phyloP scores from a whole-genome alignment of 345 rosid genomes.

The Eucalyptus lansdowneana region DNA sequence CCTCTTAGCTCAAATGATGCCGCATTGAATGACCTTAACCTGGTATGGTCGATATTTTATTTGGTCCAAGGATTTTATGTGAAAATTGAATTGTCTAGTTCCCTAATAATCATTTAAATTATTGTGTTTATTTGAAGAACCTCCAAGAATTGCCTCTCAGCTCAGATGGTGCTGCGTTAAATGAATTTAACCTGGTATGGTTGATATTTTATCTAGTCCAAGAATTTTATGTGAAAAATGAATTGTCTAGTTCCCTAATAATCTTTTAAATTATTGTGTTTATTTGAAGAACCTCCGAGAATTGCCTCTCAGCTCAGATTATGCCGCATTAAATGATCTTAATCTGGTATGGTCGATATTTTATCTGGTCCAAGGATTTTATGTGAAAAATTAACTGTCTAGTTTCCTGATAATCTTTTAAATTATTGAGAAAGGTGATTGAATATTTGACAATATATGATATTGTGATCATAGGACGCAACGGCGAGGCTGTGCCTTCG shows the following conservation, averaged over 20 bases:
- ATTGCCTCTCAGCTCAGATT: too few species aligned
- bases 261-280: too few species aligned
- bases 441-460: neutral
- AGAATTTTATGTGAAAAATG: neutral
- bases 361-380: too few species aligned
- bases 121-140: neutral
- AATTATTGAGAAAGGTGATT: neutral
- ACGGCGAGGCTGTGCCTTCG: slow-evolving; percentile 16
- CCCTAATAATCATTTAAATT: neutral
- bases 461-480: neutral
- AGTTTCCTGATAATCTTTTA: neutral
- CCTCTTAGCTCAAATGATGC: slow-evolving; percentile 16
- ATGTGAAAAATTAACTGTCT: neutral
- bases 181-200: slow-evolving; percentile 55
- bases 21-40: slow-evolving; percentile 40
- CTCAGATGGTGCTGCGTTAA: slow-evolving; percentile 11
- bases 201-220: neutral
- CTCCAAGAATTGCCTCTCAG: slow-evolving; percentile 20
- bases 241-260: too few species aligned
- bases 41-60: slow-evolving; percentile 16
- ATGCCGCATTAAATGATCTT: too few species aligned
- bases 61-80: neutral
- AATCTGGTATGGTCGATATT: too few species aligned
- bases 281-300: too few species aligned
- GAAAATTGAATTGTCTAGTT: neutral